Conservation (phyloP, 805 yeast species). For the Zygoascus bituminiphila region DNA sequence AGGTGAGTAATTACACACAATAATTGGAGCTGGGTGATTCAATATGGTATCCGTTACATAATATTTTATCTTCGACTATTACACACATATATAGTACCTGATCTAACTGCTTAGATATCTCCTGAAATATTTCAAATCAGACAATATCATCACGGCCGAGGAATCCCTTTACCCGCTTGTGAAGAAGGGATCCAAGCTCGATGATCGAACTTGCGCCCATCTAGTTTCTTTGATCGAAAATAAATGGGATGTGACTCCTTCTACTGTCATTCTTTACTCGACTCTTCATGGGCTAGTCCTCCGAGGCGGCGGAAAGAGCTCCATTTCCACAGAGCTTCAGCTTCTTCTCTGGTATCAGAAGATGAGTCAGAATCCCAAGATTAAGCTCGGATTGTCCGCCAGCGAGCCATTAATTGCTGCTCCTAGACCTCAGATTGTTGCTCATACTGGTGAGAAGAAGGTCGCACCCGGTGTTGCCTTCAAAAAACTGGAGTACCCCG, state of each 20-base stretch:
- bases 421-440: slow-evolving; percentile 14
- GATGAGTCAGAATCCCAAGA: slow-evolving; percentile 20
- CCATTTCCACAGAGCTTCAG: slow-evolving; percentile 24
- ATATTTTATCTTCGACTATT: no score
- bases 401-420: slow-evolving; percentile 10
- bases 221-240: slow-evolving; percentile 22
- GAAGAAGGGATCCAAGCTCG: slow-evolving; percentile 23
- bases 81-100: neutral
- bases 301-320: slow-evolving; percentile 26
- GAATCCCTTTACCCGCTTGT: slow-evolving; percentile 33
- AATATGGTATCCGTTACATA: no score
- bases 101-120: slow-evolving; percentile 8
- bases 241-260: slow-evolving; percentile 27
- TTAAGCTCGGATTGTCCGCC: slow-evolving; percentile 13
- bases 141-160: slow-evolving; percentile 25
- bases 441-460: slow-evolving; percentile 32
- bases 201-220: slow-evolving; percentile 15
- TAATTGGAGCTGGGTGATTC: no score
- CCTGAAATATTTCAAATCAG: slow-evolving; percentile 21
- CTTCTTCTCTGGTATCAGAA: slow-evolving; percentile 29
- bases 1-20: slow-evolving; percentile 28
- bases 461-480: slow-evolving; percentile 10
- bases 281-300: slow-evolving; percentile 34
- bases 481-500: slow-evolving; percentile 25
- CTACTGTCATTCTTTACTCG: slow-evolving; percentile 38